These are phyloP conservation scores for Kwoniella shivajii DNA, from an alignment of 1,284 basidiomycete species.

Conservation along the genomic window DNA sequence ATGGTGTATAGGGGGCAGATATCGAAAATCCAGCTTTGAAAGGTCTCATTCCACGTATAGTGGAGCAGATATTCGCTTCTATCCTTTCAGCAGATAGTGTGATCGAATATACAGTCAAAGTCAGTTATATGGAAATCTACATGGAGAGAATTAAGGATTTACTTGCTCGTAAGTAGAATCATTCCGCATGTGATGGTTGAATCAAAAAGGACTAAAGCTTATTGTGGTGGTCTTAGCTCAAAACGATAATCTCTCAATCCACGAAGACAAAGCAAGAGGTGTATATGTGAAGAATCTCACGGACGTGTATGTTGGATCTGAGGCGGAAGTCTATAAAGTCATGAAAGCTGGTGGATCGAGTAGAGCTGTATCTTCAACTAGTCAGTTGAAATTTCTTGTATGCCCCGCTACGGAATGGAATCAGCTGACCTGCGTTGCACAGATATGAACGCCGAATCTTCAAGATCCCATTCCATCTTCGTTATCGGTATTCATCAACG, in stretches of 20 bases:
- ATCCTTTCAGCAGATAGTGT: conserved; percentile 94
- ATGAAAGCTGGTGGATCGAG: conserved; percentile 94
- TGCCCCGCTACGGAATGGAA: too few relatives aligned
- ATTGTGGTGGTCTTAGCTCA: conserved; percentile 66
- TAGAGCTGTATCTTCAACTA: conserved; percentile 91
- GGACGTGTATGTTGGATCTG: conserved; percentile 96
- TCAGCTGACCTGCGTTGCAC: background rate
- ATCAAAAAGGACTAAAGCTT: background rate
- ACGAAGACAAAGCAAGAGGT: conserved; percentile 96
- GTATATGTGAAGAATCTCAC: conserved; percentile 98
- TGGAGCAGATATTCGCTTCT: conserved; percentile 97
- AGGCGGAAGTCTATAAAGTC: conserved; percentile 97
- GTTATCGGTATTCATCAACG: conserved; percentile 95
- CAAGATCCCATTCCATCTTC: conserved; percentile 98
- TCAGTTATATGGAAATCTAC: conserved; percentile 99
- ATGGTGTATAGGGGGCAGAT: conserved; percentile 77
- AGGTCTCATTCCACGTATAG: conserved; percentile 97
- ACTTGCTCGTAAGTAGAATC: conserved; percentile 77
- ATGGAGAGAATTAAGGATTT: conserved; percentile 95
- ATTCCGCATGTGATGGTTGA: background rate
- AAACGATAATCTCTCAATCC: conserved; percentile 97
- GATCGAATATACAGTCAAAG: conserved; percentile 98
- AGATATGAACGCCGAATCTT: conserved; percentile 99
- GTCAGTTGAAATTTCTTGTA: conserved; percentile 60
- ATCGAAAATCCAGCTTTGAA: conserved; percentile 90